Base-by-base conservation (phyloP, 1,284 basidiomycete genomes). In the Tausonia pullulans region DNA sequence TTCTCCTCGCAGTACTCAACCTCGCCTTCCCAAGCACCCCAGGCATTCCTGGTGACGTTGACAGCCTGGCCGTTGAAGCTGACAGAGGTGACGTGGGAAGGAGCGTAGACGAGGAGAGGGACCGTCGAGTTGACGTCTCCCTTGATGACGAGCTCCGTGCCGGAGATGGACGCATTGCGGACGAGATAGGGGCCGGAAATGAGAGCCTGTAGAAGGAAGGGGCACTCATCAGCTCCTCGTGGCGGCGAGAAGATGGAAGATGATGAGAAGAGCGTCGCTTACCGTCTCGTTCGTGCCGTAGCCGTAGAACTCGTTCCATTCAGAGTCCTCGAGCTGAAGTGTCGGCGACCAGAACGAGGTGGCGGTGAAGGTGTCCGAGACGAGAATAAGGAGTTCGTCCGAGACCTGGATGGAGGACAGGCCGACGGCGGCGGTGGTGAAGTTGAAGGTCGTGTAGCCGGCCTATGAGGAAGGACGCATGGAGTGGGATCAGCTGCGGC, bases 351-450 rank as follows among this genome's bases (percentile, higher is more conserved):
- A 57, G 55, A 41, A 57, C 55, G 55, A 3, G 10, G 73, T 73
- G 8, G 58, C 68, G n/a, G 76, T 73, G 5, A 68, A 61, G 7
- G 69, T 53, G 4, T 72, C 70, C 4, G 67, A 63, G 59, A 78
- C 76, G 58, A 71, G 75, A 71, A 82, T 77, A 2, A 79, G 79
- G 8, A 78, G 81, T 69, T 82, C 81, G 57, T 82, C 52, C 9
- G 16, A 16, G 79, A 27, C 79, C n/a, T n/a, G n/a, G n/a, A n/a
- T n/a, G n/a, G n/a, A n/a, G n/a, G n/a, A n/a, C n/a, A n/a, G n/a
- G n/a, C n/a, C n/a, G n/a, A n/a, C n/a, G n/a, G n/a, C n/a, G n/a
- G n/a, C n/a, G n/a, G n/a, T n/a, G n/a, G n/a, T n/a, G n/a, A n/a
- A n/a, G n/a, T n/a, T n/a, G n/a, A n/a, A n/a, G n/a, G n/a, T n/a